phyloP scores from a whole-genome alignment of 164 flowering plant genomes.

The Amborella trichopoda region DNA sequence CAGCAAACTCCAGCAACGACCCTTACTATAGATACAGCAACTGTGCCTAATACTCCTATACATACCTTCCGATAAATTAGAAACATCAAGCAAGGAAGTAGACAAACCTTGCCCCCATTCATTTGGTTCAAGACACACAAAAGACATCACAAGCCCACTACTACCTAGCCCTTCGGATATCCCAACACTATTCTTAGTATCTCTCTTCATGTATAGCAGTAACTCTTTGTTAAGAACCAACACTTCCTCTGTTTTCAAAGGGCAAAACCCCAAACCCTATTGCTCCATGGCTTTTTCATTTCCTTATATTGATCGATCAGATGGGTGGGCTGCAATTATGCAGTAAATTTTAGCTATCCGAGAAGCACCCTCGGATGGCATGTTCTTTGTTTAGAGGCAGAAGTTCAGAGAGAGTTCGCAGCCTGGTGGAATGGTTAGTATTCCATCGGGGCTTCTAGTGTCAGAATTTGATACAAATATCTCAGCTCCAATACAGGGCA shows the following conservation, averaged over 20 bases:
- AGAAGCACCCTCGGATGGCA: conserved; percentile 15
- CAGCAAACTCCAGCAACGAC: conserved; percentile 56
- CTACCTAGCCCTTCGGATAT: neutral
- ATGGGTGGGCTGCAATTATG: conserved; percentile 29
- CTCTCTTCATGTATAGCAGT: conserved; percentile 21
- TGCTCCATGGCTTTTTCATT: conserved; percentile 13
- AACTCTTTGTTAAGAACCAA: conserved; percentile 41
- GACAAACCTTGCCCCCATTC: conserved; percentile 71
- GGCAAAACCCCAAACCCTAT: conserved; percentile 5
- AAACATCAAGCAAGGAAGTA: conserved; percentile 68
- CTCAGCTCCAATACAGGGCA: conserved; percentile 56
- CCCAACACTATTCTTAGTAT: neutral
- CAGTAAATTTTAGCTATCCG: conserved; percentile 36
- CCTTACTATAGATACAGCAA: conserved; percentile 45
- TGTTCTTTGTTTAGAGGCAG: conserved; percentile 57
- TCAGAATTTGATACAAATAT: conserved; percentile 33
- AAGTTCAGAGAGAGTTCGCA: conserved; percentile 49
- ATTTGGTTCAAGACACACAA: conserved; percentile 33
- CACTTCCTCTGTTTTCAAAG: conserved; percentile 24
- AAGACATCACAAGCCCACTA: conserved; percentile 14
- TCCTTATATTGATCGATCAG: conserved; percentile 10
- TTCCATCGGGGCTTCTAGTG: conserved; percentile 11
- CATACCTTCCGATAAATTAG: conserved; percentile 50
- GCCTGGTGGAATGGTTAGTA: conserved; percentile 30
- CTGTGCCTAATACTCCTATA: conserved; percentile 62